These are phyloP conservation scores for Acorus gramineus DNA, from an alignment of 106 monocot genomes.

Conservation along the genomic window DNA sequence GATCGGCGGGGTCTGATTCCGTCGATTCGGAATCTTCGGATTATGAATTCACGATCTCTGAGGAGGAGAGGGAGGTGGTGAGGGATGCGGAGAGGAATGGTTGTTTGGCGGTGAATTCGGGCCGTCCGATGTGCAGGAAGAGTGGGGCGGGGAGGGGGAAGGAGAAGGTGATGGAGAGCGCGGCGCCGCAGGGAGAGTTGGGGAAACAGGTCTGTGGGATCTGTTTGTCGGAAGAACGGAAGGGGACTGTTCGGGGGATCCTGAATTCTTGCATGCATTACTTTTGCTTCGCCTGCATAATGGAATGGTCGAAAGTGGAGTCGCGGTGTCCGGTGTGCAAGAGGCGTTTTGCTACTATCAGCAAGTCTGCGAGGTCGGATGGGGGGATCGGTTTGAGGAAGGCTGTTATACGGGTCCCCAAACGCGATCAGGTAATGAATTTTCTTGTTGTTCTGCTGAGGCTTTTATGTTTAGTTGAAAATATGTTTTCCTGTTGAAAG, in stretches of 20 bases:
- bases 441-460: not conserved
- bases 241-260: constrained; percentile 40
- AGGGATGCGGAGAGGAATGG: constrained; percentile 2
- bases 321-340: constrained; percentile 77
- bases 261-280: constrained; percentile 69
- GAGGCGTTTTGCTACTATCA: constrained; percentile 56
- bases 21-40: constrained; percentile 8
- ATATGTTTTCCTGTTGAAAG: too few relatives aligned
- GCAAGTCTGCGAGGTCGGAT: constrained; percentile 33
- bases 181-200: constrained; percentile 6
- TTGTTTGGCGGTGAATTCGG: not conserved
- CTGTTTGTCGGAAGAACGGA: constrained; percentile 73
- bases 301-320: constrained; percentile 90
- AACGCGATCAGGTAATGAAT: constrained; percentile 69
- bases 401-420: constrained; percentile 52
- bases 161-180: constrained; percentile 34
- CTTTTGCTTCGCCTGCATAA: constrained; percentile 78
- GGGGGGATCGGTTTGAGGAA: constrained; percentile 30
- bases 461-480: not conserved
- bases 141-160: constrained; percentile 19
- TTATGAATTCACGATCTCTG: constrained; percentile 22
- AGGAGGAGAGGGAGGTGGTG: constrained; percentile 33
- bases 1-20: not conserved
- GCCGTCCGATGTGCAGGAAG: not conserved
- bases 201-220: constrained; percentile 63